These are phyloP conservation scores for Lactarius sp. DNA, from an alignment of 768 basidiomycete genomes.

Conservation along the genomic window DNA sequence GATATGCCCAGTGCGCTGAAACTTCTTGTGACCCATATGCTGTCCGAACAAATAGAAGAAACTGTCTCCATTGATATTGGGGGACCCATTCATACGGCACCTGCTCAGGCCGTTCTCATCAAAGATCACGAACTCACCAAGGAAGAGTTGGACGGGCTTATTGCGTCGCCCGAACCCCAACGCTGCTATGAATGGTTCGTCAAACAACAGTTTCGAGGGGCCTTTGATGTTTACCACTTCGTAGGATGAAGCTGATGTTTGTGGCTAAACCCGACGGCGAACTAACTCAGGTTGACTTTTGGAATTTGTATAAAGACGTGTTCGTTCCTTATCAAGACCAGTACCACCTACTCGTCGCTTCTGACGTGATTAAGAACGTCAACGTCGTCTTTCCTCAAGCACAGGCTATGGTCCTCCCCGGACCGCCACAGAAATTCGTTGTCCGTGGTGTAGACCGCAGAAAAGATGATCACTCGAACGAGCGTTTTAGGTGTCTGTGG, in stretches of 20 bases:
- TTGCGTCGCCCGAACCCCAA: conserved; percentile 63
- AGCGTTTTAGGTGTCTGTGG: conserved; percentile 78
- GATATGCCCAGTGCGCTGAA: conserved; percentile 67
- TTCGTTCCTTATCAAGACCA: conserved; percentile 59
- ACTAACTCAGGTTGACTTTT: conserved; percentile 91
- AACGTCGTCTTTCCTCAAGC: conserved; percentile 80
- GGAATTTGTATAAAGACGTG: conserved; percentile 86
- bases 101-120: conserved; percentile 42
- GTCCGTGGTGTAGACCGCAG: conserved; percentile 79
- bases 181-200: conserved; percentile 79
- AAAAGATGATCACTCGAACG: conserved; percentile 50
- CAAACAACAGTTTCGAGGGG: background rate
- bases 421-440: conserved; percentile 71
- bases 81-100: conserved; percentile 51
- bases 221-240: background rate
- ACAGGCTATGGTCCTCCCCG: conserved; percentile 78
- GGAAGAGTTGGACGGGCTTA: conserved; percentile 60
- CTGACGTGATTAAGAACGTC: conserved; percentile 93
- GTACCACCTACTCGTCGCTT: conserved; percentile 67
- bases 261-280: conserved; percentile 69
- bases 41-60: conserved; percentile 71
- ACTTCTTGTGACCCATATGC: conserved; percentile 59
- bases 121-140: conserved; percentile 63
- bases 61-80: conserved; percentile 59
- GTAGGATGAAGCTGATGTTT: conserved; percentile 88